Percentiles rank a stretch among this genome's conserved stretches.
Evolutionary conservation across 1,284 basidiomycete species (phyloP).

Genomic region (Austroboletus niveus): DNA sequence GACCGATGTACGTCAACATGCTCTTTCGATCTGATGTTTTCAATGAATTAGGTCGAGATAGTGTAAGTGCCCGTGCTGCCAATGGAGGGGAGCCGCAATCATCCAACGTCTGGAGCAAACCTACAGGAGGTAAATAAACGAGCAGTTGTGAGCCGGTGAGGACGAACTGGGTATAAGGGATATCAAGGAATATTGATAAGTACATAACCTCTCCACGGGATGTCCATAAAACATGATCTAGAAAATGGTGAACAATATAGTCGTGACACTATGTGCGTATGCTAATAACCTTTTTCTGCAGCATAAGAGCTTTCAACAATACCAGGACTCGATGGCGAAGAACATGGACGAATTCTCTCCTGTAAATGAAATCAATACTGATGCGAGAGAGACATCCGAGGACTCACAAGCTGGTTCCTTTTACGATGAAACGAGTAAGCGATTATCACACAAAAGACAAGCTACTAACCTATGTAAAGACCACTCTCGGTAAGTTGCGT

Average conservation of each 20-base stretch:
- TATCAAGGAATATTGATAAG: conserved; percentile 94
- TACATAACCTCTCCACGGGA: conserved; percentile 94
- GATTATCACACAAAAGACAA: neutral
- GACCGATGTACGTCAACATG: conserved; percentile 87
- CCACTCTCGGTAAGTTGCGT: conserved; percentile 77
- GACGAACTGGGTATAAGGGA: conserved; percentile 75
- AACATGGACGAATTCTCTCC: conserved; percentile 88
- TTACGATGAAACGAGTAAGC: conserved; percentile 14
- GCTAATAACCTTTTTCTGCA: conserved; percentile 77
- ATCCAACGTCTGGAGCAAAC: conserved; percentile 83
- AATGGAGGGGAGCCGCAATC: conserved; percentile 92
- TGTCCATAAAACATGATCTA: conserved; percentile 98
- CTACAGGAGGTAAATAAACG: conserved; percentile 33
- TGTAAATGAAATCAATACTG: conserved; percentile 24
- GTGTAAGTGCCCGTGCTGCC: conserved; percentile 63
- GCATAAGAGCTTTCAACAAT: conserved; percentile 90
- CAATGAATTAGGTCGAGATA: conserved; percentile 77
- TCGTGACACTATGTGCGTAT: neutral
- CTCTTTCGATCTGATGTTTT: conserved; percentile 90
- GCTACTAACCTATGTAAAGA: conserved; percentile 77
- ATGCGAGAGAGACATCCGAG: neutral
- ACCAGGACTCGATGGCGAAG: conserved; percentile 94
- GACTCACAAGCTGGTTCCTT: conserved; percentile 81
- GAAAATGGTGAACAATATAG: conserved; percentile 4
- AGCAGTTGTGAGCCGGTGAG: neutral